A percentile compares a stretch with the other conserved stretches of the same genome.
Evolutionary conservation across 257 asterid genomes (phyloP).

Genomic region (Galeopsis tetrahit): DNA sequence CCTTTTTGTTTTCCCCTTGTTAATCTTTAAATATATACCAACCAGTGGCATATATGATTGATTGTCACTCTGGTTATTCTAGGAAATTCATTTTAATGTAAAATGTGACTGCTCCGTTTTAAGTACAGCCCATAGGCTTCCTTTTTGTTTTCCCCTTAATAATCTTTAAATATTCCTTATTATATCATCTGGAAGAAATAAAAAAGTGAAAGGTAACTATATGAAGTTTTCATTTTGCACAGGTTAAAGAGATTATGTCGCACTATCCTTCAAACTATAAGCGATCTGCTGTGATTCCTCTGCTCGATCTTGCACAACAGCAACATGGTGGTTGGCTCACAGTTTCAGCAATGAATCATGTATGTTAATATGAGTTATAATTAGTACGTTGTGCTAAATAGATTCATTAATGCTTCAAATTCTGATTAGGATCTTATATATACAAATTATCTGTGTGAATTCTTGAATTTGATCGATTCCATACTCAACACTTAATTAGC

Average conservation of each 20-base stretch:
- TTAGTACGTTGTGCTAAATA: constrained; percentile 19
- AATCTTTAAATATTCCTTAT: constrained; percentile 11
- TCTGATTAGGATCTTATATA: constrained; percentile 18
- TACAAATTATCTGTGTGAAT: neutral
- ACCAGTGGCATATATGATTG: constrained; percentile 20
- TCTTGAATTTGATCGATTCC: constrained; percentile 19
- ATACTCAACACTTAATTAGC: constrained; percentile 8
- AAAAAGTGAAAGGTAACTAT: constrained; percentile 18
- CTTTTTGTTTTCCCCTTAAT: neutral
- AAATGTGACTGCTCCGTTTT: neutral
- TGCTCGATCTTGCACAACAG: constrained; percentile 98
- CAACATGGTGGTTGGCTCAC: constrained; percentile 99
- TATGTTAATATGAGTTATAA: constrained; percentile 43
- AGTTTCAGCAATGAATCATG: constrained; percentile 97
- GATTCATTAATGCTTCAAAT: constrained; percentile 12
- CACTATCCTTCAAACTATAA: constrained; percentile 95
- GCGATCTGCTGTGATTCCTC: constrained; percentile 94
- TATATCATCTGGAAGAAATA: neutral
- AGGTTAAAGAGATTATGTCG: constrained; percentile 87
- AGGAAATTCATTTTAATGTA: constrained; percentile 3
- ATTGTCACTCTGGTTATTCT: neutral
- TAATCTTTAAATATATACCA: constrained; percentile 13
- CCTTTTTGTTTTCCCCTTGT: neutral
- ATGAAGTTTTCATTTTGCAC: constrained; percentile 27
- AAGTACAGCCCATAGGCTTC: neutral